Conservation (phyloP, 179 eudicot genomes). For the Heliamphora pulchella region DNA sequence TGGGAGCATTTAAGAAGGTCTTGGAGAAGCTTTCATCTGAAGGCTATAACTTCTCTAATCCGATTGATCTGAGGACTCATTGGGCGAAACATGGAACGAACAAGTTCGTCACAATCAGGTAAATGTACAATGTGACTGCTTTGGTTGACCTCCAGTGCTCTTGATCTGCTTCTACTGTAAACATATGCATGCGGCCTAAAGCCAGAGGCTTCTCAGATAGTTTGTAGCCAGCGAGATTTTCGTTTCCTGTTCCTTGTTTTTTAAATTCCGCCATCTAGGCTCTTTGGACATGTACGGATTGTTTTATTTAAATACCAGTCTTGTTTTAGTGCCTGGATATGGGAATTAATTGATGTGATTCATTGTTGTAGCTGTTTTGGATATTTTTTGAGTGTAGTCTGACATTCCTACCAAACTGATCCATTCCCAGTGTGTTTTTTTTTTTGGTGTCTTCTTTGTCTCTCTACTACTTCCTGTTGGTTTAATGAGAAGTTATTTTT, state of each 20-base stretch:
- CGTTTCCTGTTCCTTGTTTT: too few species aligned
- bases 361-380: neutral
- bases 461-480: neutral
- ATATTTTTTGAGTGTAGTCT: slow-evolving; percentile 9
- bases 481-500: neutral
- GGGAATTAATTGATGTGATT: slow-evolving; percentile 16
- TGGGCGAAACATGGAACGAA: slow-evolving; percentile 97
- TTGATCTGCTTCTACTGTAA: slow-evolving; percentile 55
- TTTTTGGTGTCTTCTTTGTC: neutral
- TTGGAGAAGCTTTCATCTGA: slow-evolving; percentile 73
- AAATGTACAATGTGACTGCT: slow-evolving; percentile 28
- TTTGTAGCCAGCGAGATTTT: slow-evolving; percentile 7
- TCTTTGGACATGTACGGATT: too few species aligned
- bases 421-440: neutral
- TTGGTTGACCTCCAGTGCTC: slow-evolving; percentile 24
- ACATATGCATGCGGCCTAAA: slow-evolving; percentile 21
- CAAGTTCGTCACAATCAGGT: slow-evolving; percentile 89
- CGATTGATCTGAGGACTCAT: slow-evolving; percentile 69
- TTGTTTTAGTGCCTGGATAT: slow-evolving; percentile 14
- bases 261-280: too few species aligned
- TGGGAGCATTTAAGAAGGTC: slow-evolving; percentile 86
- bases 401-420: neutral
- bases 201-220: slow-evolving; percentile 12
- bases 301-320: neutral
- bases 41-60: slow-evolving; percentile 59